Conservation (phyloP, 2,329 filamentous ascomycete genomes). For the Trichocomaceae sp. region DNA sequence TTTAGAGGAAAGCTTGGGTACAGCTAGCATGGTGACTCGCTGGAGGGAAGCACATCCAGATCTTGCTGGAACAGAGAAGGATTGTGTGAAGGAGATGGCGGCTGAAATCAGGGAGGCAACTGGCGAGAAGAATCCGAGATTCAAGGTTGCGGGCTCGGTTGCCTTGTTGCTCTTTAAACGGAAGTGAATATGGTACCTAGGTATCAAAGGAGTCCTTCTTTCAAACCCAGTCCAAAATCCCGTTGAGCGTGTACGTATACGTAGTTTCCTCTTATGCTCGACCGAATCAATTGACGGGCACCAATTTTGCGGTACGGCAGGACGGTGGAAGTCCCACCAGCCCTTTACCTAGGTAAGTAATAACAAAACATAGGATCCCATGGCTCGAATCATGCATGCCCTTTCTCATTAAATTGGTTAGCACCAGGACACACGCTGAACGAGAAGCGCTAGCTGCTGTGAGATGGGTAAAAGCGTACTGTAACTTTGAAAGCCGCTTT, state of each 20-base stretch:
- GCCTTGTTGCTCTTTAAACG: slow-evolving; percentile 14
- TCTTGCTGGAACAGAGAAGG: slow-evolving; percentile 29
- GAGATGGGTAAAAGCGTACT: no score
- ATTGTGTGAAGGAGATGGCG: slow-evolving; percentile 19
- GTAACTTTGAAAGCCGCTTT: no score
- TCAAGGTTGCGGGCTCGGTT: slow-evolving; percentile 9
- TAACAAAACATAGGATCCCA: slow-evolving; percentile 16
- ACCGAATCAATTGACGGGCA: not conserved
- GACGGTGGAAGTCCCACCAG: not conserved
- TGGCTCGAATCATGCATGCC: slow-evolving; percentile 14
- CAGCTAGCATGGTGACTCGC: slow-evolving; percentile 37
- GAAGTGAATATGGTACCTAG: slow-evolving; percentile 11
- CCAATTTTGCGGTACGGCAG: not conserved
- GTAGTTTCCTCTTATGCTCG: not conserved
- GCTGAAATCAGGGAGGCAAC: slow-evolving; percentile 8
- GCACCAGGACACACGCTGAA: no score
- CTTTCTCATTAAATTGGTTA: slow-evolving; percentile 14
- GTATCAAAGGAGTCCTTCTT: no score
- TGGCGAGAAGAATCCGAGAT: slow-evolving; percentile 4
- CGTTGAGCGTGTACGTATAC: not conserved
- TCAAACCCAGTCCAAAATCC: no score
- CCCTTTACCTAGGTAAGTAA: no score
- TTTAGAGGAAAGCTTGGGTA: slow-evolving; percentile 23
- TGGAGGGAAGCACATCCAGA: slow-evolving; percentile 37
- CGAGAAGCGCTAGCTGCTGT: no score